A percentile compares a stretch with the other conserved stretches of the same genome.
Conservation (phyloP, 2,329 filamentous ascomycete species). For the Hymenoscyphus albidus region DNA sequence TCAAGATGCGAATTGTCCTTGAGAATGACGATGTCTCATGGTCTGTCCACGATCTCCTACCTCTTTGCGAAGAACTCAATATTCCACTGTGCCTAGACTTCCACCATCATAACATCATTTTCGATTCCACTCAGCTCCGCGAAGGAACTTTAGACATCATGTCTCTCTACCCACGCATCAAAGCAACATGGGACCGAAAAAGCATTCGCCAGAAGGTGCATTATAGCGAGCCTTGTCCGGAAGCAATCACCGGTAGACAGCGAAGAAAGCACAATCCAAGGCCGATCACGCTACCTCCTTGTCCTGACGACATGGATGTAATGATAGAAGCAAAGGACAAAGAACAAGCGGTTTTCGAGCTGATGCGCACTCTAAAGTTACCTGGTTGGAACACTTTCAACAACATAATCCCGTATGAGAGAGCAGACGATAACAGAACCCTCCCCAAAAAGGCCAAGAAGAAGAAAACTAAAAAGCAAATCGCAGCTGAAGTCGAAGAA, state of each 20-base stretch:
- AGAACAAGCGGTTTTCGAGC: slow-evolving; percentile 90
- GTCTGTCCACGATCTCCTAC: slow-evolving; percentile 87
- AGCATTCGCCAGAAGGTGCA: slow-evolving; percentile 93
- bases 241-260: slow-evolving; percentile 74
- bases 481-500: slow-evolving; percentile 33
- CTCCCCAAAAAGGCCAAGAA: slow-evolving; percentile 44
- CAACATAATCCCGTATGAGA: slow-evolving; percentile 71
- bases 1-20: slow-evolving; percentile 79
- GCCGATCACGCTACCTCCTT: slow-evolving; percentile 77
- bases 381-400: slow-evolving; percentile 74
- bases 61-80: slow-evolving; percentile 87
- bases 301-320: slow-evolving; percentile 79
- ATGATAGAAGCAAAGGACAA: slow-evolving; percentile 99
- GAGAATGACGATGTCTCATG: slow-evolving; percentile 95
- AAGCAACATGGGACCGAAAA: slow-evolving; percentile 79
- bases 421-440: slow-evolving; percentile 69
- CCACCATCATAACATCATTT: slow-evolving; percentile 94
- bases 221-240: slow-evolving; percentile 76
- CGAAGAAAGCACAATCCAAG: slow-evolving; percentile 81
- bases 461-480: slow-evolving; percentile 40
- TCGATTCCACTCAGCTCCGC: slow-evolving; percentile 66
- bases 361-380: slow-evolving; percentile 84
- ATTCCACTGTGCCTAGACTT: slow-evolving; percentile 91
- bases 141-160: slow-evolving; percentile 85
- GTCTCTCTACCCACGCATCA: slow-evolving; percentile 69